Base-by-base conservation (phyloP, 2,329 filamentous ascomycete genomes). In the Xylaria polymorpha region DNA sequence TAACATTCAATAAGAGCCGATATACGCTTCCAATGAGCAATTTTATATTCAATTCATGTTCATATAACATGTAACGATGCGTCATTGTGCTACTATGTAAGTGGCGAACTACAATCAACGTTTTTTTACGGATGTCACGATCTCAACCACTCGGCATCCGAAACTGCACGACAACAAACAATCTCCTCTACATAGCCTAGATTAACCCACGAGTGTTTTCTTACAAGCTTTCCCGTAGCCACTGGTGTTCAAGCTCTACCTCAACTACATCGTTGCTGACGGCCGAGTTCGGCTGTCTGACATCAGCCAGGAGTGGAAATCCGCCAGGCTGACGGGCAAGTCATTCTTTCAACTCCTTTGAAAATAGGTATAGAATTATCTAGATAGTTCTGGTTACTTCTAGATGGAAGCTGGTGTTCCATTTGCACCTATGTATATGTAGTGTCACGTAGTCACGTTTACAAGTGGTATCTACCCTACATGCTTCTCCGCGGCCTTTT, bases 101-200 rank as follows among this genome's bases (percentile, higher is more conserved):
- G 15, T 53, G 9, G n/a, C 18, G 15, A 43, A 53, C 15, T 4
- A 12, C 25, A 10, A n/a, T 32, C 25, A 10, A 10, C 9, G 22
- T 32, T 29, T 29, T n/a, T 35, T n/a, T 1, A 22, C 3, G 25
- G 14, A 35, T 35, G 25, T n/a, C 50, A 53, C 50, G 15, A 4
- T 7, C 25, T 53, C 15, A 5, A 53, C 10, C 15, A 3, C 8
- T 53, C 15, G 32, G 25, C 14, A 29, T 8, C 25, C 10, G 7
- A 53, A 53, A 53, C 29, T 53, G 50, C 29, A 8, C 50, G n/a
- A 35, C 44, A 14, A 15, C 50, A 53, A 53, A 53, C 18, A 53
- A 7, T 12, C 8, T 9, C 10, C 7, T n/a, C 1, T 32, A 18
- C 10, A 51, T 32, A 51, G 25, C 25, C 7, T 25, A 51, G 1